A percentile compares a stretch with the other conserved stretches of the same genome.
These are phyloP conservation scores for Ciborinia camelliae DNA, from an alignment of 2,329 filamentous ascomycete species.

Conservation along the genomic window DNA sequence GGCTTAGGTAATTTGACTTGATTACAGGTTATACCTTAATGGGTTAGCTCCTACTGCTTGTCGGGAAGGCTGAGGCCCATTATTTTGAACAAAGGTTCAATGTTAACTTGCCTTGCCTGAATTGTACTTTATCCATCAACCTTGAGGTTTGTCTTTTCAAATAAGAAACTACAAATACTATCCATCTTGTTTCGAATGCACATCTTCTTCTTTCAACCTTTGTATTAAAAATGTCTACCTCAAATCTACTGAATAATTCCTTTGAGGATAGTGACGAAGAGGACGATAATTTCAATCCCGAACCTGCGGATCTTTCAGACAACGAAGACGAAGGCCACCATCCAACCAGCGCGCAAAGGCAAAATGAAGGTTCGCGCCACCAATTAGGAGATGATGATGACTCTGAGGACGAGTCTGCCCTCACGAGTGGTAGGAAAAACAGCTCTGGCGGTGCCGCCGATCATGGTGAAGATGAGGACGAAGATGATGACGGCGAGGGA, in stretches of 20 bases:
- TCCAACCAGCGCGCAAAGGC: slow-evolving; percentile 31
- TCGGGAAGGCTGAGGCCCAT: slow-evolving; percentile 19
- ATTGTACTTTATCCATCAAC: slow-evolving; percentile 3
- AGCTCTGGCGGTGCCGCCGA: slow-evolving; percentile 16
- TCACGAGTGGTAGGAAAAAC: slow-evolving; percentile 33
- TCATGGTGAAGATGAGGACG: slow-evolving; percentile 38
- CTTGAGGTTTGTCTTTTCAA: neutral
- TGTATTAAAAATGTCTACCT: slow-evolving; percentile 31
- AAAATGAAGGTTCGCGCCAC: slow-evolving; percentile 32
- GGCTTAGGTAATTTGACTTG: neutral
- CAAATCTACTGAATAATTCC: slow-evolving; percentile 30
- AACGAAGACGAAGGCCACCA: slow-evolving; percentile 52
- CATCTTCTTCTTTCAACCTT: slow-evolving; percentile 15
- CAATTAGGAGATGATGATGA: slow-evolving; percentile 44
- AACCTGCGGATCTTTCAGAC: slow-evolving; percentile 62
- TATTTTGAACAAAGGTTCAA: slow-evolving; percentile 18
- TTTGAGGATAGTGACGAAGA: slow-evolving; percentile 66
- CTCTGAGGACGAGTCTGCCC: slow-evolving; percentile 46
- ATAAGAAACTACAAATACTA: slow-evolving; percentile 11
- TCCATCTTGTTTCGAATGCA: slow-evolving; percentile 3
- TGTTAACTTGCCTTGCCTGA: slow-evolving; percentile 8
- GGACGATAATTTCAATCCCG: slow-evolving; percentile 87
- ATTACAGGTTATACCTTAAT: neutral
- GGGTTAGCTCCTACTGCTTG: neutral
- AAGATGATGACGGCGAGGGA: slow-evolving; percentile 45